These are phyloP conservation scores for Barnettozyma botsteinii DNA, from an alignment of 805 yeast species.

Conservation along the genomic window DNA sequence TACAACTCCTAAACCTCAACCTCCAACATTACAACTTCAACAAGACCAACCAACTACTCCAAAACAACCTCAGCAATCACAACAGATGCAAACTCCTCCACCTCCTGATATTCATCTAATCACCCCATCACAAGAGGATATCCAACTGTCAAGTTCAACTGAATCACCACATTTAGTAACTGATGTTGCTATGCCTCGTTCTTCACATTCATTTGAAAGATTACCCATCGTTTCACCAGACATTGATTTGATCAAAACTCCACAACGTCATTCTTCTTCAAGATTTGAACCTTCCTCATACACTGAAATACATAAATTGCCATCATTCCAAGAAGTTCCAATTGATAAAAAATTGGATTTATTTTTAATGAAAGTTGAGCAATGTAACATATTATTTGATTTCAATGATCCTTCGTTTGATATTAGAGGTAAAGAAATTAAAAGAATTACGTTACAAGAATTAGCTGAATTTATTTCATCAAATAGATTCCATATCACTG, in stretches of 20 bases:
- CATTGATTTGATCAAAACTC: slow-evolving; percentile 75
- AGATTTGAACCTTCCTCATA: slow-evolving; percentile 76
- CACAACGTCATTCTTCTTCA: slow-evolving; percentile 88
- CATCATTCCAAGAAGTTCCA: slow-evolving; percentile 82
- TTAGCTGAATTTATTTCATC: slow-evolving; percentile 81
- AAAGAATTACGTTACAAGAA: slow-evolving; percentile 81
- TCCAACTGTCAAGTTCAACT: slow-evolving; percentile 5
- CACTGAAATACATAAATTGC: slow-evolving; percentile 67
- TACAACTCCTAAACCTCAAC: not conserved
- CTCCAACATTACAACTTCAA: not conserved
- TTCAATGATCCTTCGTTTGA: slow-evolving; percentile 91
- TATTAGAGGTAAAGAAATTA: slow-evolving; percentile 87
- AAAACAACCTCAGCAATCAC: slow-evolving; percentile 6
- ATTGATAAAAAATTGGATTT: slow-evolving; percentile 74
- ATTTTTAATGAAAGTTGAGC: slow-evolving; percentile 84
- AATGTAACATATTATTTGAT: slow-evolving; percentile 91
- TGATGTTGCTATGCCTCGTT: slow-evolving; percentile 30
- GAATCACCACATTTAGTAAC: slow-evolving; percentile 3
- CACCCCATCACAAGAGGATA: slow-evolving; percentile 6
- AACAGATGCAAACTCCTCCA: slow-evolving; percentile 4
- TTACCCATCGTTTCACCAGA: slow-evolving; percentile 60
- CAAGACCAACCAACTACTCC: slow-evolving; percentile 6
- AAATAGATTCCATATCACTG: slow-evolving; percentile 79
- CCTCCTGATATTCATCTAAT: slow-evolving; percentile 2
- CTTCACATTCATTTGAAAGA: slow-evolving; percentile 50